A percentile compares a stretch with the other conserved stretches of the same genome.
Evolutionary conservation across 2,329 filamentous ascomycete species (phyloP).

Genomic region (Scedosporium aurantiacum): DNA sequence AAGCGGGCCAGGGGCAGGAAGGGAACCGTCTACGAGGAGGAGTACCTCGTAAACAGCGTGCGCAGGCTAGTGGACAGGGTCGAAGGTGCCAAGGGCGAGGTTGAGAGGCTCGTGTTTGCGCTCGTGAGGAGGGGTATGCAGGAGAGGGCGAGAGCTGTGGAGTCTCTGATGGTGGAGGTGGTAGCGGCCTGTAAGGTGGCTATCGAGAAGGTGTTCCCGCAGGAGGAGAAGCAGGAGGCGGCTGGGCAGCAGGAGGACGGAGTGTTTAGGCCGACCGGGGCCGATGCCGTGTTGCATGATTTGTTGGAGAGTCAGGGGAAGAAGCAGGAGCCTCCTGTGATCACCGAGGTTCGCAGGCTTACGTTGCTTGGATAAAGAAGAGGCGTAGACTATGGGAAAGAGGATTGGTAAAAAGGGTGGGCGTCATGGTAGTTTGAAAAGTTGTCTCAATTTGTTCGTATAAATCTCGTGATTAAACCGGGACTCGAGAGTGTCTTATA

Average conservation of each 20-base stretch:
- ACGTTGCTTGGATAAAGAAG: constrained; percentile 32
- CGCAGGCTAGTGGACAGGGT: constrained; percentile 73
- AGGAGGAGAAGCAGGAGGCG: constrained; percentile 9
- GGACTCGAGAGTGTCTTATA: too few relatives aligned
- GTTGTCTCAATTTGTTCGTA: too few relatives aligned
- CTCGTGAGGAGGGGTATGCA: constrained; percentile 74
- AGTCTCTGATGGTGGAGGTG: constrained; percentile 64
- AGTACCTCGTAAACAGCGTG: constrained; percentile 87
- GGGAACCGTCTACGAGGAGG: constrained; percentile 94
- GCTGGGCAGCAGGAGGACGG: constrained; percentile 12
- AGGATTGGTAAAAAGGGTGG: constrained; percentile 10
- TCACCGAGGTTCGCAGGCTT: constrained; percentile 38
- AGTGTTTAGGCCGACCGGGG: constrained; percentile 30
- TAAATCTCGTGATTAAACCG: too few relatives aligned
- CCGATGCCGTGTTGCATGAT: constrained; percentile 40
- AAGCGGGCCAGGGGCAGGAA: constrained; percentile 93
- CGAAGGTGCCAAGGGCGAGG: constrained; percentile 60
- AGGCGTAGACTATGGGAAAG: background rate
- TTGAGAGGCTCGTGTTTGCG: constrained; percentile 62
- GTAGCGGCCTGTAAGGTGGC: constrained; percentile 56
- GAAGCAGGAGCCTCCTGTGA: constrained; percentile 35
- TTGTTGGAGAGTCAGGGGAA: constrained; percentile 34
- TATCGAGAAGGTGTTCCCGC: constrained; percentile 58
- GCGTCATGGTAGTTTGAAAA: too few relatives aligned
- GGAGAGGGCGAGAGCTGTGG: constrained; percentile 71